Conservation (phyloP, 139 green algal genomes). For the Diplosphaera chodatii region DNA sequence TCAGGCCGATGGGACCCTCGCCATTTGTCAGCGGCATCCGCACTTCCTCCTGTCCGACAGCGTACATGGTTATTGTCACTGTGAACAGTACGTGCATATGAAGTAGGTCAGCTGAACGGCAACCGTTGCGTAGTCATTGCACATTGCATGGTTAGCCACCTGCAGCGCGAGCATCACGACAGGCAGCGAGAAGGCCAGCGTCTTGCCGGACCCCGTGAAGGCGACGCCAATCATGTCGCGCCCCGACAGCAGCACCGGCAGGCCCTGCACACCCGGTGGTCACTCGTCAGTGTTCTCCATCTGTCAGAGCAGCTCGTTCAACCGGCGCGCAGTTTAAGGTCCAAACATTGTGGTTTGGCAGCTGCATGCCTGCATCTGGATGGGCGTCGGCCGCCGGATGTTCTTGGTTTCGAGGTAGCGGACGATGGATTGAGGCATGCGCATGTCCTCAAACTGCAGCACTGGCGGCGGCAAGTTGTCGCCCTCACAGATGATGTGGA, state of each 20-base stretch:
- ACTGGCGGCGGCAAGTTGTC: constrained; percentile 82
- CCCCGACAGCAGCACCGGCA: constrained; percentile 86
- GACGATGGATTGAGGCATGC: constrained; percentile 58
- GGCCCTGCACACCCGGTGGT: constrained; percentile 50
- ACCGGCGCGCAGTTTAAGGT: too few relatives aligned
- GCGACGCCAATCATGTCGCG: constrained; percentile 98
- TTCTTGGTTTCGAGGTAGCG: constrained; percentile 66
- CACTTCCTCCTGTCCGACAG: constrained; percentile 3
- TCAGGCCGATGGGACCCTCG: constrained; percentile 88
- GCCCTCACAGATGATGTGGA: constrained; percentile 88
- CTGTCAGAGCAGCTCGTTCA: too few relatives aligned
- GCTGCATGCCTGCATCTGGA: constrained; percentile 87
- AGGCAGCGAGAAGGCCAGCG: constrained; percentile 88
- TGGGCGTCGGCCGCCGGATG: constrained; percentile 88
- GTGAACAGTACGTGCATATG: too few relatives aligned
- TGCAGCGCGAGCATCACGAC: constrained; percentile 85
- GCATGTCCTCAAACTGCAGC: constrained; percentile 61
- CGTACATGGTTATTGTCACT: too few relatives aligned
- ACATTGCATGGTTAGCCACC: constrained; percentile 5
- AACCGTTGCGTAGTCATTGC: neutral
- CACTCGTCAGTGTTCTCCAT: too few relatives aligned
- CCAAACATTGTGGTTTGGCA: too few relatives aligned
- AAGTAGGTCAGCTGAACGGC: too few relatives aligned
- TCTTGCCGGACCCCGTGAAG: constrained; percentile 96
- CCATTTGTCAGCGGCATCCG: constrained; percentile 61